phyloP scores from a whole-genome alignment of 2,329 filamentous ascomycete species.

The Colletotrichum spinosum region DNA sequence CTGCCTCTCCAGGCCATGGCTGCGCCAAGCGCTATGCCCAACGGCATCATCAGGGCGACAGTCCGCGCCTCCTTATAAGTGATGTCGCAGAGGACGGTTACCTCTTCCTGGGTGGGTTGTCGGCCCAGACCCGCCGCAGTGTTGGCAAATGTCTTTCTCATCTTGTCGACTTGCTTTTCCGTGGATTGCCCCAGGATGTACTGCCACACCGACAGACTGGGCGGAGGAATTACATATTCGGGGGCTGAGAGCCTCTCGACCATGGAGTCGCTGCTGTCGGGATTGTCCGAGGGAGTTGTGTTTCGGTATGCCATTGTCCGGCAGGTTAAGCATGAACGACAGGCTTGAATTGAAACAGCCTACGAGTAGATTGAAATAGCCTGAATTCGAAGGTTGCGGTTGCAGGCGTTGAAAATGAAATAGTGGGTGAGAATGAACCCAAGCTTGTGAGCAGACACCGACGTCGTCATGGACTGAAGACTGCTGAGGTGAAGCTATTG shows the following conservation, averaged over 20 bases:
- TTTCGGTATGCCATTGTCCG: no score
- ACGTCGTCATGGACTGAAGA: constrained; percentile 21
- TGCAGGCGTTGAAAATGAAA: background rate
- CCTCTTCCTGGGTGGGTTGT: constrained; percentile 50
- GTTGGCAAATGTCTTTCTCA: background rate
- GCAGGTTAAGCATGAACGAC: background rate
- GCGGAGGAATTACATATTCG: constrained; percentile 8
- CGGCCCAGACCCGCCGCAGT: constrained; percentile 35
- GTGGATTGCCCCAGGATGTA: constrained; percentile 5
- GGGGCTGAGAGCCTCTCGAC: constrained; percentile 1
- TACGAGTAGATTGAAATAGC: no score
- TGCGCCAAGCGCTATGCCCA: constrained; percentile 40
- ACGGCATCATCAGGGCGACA: constrained; percentile 44
- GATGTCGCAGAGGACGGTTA: constrained; percentile 45
- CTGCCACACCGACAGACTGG: constrained; percentile 23
- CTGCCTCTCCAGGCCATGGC: constrained; percentile 45
- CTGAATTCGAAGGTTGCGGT: no score
- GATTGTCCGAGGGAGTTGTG: no score
- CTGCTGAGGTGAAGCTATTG: constrained; percentile 20
- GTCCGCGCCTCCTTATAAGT: constrained; percentile 47
- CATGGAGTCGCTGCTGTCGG: constrained; percentile 2
- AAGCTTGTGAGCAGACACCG: background rate
- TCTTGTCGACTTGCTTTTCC: constrained; percentile 8
- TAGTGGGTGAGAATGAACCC: background rate
- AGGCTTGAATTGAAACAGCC: constrained; percentile 1